Percentiles rank a stretch among this genome's conserved stretches.
Conservation (phyloP, 805 yeast genomes). For the Candida broadrunensis region DNA sequence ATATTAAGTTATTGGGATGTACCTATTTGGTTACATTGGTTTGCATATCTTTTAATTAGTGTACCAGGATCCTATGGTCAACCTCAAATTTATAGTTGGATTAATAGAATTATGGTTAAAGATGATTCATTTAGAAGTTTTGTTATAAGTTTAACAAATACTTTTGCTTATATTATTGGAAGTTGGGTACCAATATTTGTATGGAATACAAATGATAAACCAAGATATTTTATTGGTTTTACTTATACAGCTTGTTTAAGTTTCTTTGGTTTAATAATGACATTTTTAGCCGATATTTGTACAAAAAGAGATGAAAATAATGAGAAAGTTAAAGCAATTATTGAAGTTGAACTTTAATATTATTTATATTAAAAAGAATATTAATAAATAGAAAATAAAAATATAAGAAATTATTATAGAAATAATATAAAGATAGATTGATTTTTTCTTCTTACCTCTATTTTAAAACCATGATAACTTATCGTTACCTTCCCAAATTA, state of each 20-base stretch:
- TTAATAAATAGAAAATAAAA: too few species aligned
- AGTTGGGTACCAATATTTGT: constrained; percentile 38
- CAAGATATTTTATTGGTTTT: constrained; percentile 29
- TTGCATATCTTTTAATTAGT: constrained; percentile 45
- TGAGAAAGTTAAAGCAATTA: background rate
- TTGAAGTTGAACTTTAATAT: background rate
- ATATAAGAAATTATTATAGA: too few species aligned
- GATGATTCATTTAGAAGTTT: constrained; percentile 41
- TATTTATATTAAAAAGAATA: background rate
- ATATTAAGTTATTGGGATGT: constrained; percentile 48
- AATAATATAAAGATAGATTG: background rate
- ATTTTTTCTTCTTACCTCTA: background rate
- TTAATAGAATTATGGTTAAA: constrained; percentile 41
- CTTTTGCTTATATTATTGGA: constrained; percentile 33
- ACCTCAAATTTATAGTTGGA: constrained; percentile 56
- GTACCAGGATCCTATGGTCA: constrained; percentile 51
- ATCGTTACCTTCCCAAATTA: constrained; percentile 41
- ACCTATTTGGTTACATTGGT: constrained; percentile 48
- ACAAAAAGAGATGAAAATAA: constrained; percentile 18
- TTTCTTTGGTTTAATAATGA: constrained; percentile 25
- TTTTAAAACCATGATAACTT: constrained; percentile 41
- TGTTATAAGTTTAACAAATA: constrained; percentile 34
- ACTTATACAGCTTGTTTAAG: constrained; percentile 29
- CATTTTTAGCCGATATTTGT: constrained; percentile 20
- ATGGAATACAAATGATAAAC: constrained; percentile 33